Evolutionary conservation across 306 rosid genomes (phyloP), one percentile per base, ranked within the genome.

Genomic region (Biancaea sappan): DNA sequence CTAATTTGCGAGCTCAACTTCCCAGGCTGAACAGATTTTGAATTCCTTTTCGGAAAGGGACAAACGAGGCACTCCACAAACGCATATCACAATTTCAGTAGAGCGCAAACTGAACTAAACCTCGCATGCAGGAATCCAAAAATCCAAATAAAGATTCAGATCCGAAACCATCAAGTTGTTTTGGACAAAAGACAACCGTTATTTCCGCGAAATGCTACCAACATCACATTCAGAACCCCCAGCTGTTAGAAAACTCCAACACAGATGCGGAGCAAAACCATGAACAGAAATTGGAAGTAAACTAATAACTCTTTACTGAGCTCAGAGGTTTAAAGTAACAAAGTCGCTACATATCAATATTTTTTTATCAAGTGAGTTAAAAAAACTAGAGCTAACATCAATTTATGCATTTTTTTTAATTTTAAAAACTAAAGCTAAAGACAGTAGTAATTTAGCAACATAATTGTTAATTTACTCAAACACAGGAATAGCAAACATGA

Each of bases 1-100:
- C 34, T 6, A 15, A 29, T 22, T 22, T 9, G 2, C 16, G 6
- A 81, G 24, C 38, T 76, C 75, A 81, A 67, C 18, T 50, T 50
- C 50, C 50, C 19, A 73, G 46, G 29, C 5, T 50, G 52, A 54
- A 40, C 66, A 65, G 46, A 70, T 60, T 44, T 44, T 13, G 15
- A 65, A 25, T 38, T 13, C 21, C 56, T 16, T 12, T 74, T 29
- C 15, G 46, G 19, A 21, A 43, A 66, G 14, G 18, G 19, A 65
- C 53, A 38, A 52, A 40, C 11, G 16, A 8, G 48, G 38, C 35
- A 44, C 3, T 73, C 25, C 46, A 35, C 8, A 67, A 38, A 9
- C 46, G 54, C 51, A 57, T 59, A 56, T 26, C 21, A 22, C 35
- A 5, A 12, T n/a, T n/a, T n/a, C 28, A 64, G 53, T 15, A 63